Conservation (phyloP, 371 early-diverging fungal genomes). For the Phascolomyces articulosus region DNA sequence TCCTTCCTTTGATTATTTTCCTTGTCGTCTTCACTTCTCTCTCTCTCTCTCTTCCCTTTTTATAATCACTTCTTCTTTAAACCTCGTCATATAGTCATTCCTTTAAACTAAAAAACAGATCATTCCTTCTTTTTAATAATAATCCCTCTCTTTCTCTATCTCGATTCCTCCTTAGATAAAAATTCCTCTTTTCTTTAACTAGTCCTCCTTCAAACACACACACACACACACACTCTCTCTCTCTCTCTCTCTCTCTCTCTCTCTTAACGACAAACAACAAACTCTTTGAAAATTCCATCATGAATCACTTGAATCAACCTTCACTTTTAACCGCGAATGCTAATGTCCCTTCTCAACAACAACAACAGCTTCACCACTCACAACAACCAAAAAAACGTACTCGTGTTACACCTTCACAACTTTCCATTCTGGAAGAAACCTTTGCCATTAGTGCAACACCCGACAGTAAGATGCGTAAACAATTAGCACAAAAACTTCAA, state of each 20-base stretch:
- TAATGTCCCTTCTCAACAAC: constrained; percentile 3
- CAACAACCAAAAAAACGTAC: constrained; percentile 61
- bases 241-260: not conserved
- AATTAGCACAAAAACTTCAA: constrained; percentile 81
- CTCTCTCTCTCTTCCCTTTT: not conserved
- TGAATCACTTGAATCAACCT: constrained; percentile 6
- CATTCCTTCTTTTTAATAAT: constrained; percentile 10
- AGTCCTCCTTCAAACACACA: too few relatives aligned
- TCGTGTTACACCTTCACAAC: constrained; percentile 75
- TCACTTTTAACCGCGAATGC: not conserved
- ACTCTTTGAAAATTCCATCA: constrained; percentile 3
- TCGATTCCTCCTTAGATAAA: not conserved
- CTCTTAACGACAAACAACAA: not conserved
- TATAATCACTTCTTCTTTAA: not conserved
- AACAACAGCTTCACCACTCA: not conserved
- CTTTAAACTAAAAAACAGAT: constrained; percentile 5
- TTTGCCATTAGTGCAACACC: constrained; percentile 73
- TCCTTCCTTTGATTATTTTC: constrained; percentile 13
- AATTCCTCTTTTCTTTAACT: constrained; percentile 3
- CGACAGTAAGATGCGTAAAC: constrained; percentile 83
- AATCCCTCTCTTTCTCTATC: not conserved
- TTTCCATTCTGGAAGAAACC: constrained; percentile 74
- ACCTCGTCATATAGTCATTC: constrained; percentile 14
- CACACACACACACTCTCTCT: not conserved
- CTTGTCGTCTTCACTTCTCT: not conserved